phyloP scores from a whole-genome alignment of 2,329 filamentous ascomycete species.

The Cladosporium sp. region DNA sequence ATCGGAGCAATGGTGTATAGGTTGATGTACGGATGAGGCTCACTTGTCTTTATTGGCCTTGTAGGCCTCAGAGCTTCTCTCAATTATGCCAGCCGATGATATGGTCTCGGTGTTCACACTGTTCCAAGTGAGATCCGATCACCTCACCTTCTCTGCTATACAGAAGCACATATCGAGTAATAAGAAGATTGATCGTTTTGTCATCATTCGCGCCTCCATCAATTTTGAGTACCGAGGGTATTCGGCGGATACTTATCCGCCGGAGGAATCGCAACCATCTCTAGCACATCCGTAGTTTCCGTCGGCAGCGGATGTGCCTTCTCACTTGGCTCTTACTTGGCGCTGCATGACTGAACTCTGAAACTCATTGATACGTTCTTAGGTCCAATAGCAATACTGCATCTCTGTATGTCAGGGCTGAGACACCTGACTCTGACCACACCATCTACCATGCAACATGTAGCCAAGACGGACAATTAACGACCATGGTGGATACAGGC shows the following conservation, averaged over 20 bases:
- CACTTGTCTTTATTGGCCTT: too few relatives aligned
- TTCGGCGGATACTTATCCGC: background rate
- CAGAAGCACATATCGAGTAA: too few relatives aligned
- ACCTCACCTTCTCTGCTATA: too few relatives aligned
- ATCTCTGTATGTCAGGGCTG: background rate
- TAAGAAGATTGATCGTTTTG: too few relatives aligned
- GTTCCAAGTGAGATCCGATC: too few relatives aligned
- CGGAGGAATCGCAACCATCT: background rate
- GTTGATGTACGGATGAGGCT: too few relatives aligned
- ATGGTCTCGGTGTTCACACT: too few relatives aligned
- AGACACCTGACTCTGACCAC: background rate
- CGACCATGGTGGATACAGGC: background rate
- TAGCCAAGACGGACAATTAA: constrained; percentile 9
- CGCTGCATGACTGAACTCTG: background rate
- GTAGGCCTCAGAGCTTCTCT: too few relatives aligned
- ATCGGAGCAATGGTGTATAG: too few relatives aligned
- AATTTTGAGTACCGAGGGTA: background rate
- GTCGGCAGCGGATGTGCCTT: background rate
- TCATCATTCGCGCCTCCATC: too few relatives aligned
- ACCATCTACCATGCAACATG: background rate
- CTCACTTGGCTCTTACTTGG: background rate
- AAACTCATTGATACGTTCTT: background rate
- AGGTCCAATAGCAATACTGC: background rate
- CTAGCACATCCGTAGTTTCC: background rate
- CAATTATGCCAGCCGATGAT: too few relatives aligned